These are phyloP conservation scores for Cytospora piceicola DNA, from an alignment of 2,329 filamentous ascomycete genomes.

Conservation along the genomic window DNA sequence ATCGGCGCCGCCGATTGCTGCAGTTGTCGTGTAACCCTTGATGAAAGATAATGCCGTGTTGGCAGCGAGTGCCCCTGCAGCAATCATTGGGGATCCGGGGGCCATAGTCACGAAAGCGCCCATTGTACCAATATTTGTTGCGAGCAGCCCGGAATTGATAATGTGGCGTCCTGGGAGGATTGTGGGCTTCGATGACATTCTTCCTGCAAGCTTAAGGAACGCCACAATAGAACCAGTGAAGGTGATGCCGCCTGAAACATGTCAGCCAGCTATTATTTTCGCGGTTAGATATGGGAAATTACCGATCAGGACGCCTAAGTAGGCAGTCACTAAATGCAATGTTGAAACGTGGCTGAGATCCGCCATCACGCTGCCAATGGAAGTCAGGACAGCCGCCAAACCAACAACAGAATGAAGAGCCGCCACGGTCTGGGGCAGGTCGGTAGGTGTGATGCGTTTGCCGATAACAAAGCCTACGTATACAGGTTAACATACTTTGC, in stretches of 20 bases:
- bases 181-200: constrained; percentile 77
- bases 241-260: constrained; percentile 68
- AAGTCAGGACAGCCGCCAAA: constrained; percentile 84
- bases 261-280: constrained; percentile 19
- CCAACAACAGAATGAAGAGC: constrained; percentile 90
- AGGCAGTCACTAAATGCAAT: constrained; percentile 82
- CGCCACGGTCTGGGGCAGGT: constrained; percentile 86
- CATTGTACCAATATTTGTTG: constrained; percentile 80
- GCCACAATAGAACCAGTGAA: constrained; percentile 91
- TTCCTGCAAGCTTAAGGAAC: constrained; percentile 83
- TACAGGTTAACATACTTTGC: constrained; percentile 14
- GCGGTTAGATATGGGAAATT: constrained; percentile 21
- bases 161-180: constrained; percentile 74
- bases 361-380: constrained; percentile 82
- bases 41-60: constrained; percentile 79
- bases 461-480: constrained; percentile 77
- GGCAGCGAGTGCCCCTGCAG: constrained; percentile 75
- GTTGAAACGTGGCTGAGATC: constrained; percentile 72
- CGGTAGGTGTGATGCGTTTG: constrained; percentile 83
- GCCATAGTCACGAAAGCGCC: constrained; percentile 81
- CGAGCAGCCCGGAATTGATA: constrained; percentile 75
- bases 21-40: constrained; percentile 86
- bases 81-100: constrained; percentile 76
- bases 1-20: constrained; percentile 89
- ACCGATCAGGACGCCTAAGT: constrained; percentile 83